Conservation (phyloP, 768 basidiomycete genomes). For the Serpula lacrymans region DNA sequence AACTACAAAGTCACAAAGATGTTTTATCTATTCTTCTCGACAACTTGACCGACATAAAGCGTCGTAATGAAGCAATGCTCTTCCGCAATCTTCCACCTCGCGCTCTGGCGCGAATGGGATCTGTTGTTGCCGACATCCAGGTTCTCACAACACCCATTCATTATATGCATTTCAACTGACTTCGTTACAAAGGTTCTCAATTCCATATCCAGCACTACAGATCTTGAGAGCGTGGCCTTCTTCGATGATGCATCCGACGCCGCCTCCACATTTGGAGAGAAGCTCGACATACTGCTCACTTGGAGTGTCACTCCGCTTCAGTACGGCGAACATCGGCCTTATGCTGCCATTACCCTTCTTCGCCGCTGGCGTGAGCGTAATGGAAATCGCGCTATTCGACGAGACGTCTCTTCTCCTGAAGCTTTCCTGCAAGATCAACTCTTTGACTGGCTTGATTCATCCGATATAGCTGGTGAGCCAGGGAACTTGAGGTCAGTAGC, state of each 20-base stretch:
- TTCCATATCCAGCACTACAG: slow-evolving; percentile 64
- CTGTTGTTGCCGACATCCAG: slow-evolving; percentile 56
- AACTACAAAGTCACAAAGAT: slow-evolving; percentile 35
- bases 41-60: slow-evolving; percentile 65
- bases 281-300: slow-evolving; percentile 70
- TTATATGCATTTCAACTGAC: not conserved
- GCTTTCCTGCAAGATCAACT: slow-evolving; percentile 70
- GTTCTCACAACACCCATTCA: slow-evolving; percentile 20
- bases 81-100: slow-evolving; percentile 66
- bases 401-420: slow-evolving; percentile 56
- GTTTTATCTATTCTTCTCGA: slow-evolving; percentile 49
- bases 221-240: slow-evolving; percentile 54
- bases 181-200: slow-evolving; percentile 57
- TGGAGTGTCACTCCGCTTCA: slow-evolving; percentile 82
- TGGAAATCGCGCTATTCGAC: slow-evolving; percentile 58
- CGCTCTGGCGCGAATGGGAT: slow-evolving; percentile 55
- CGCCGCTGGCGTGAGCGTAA: slow-evolving; percentile 58
- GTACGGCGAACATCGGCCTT: slow-evolving; percentile 78
- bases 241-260: slow-evolving; percentile 44
- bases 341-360: slow-evolving; percentile 70
- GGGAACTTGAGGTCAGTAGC: slow-evolving; percentile 59
- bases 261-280: slow-evolving; percentile 50
- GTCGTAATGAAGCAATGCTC: slow-evolving; percentile 78
- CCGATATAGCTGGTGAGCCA: slow-evolving; percentile 54
- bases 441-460: slow-evolving; percentile 78